phyloP scores from a whole-genome alignment of 192 early-diverging fungal genomes.

The Chytriomyces sp. region DNA sequence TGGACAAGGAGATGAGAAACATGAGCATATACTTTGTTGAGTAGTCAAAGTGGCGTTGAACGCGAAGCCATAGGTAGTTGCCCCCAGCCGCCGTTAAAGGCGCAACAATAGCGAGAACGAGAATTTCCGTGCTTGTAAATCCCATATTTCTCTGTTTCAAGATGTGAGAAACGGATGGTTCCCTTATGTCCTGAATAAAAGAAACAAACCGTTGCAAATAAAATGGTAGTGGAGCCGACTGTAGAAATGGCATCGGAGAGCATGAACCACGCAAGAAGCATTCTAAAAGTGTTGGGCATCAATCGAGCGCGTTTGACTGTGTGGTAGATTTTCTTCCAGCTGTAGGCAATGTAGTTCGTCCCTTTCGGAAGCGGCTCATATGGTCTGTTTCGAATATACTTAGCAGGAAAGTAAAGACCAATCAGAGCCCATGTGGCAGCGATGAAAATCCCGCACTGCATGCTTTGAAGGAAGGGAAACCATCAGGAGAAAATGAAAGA shows the following conservation, averaged over 20 bases:
- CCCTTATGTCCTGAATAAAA: neutral
- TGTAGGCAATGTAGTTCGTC: constrained; percentile 31
- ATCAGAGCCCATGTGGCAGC: constrained; percentile 23
- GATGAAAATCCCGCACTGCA: constrained; percentile 27
- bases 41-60: constrained; percentile 10
- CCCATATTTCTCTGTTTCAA: constrained; percentile 1
- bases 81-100: constrained; percentile 31
- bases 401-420: constrained; percentile 9
- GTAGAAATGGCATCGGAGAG: constrained; percentile 28
- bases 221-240: constrained; percentile 24
- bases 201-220: constrained; percentile 13
- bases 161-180: neutral
- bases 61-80: constrained; percentile 23
- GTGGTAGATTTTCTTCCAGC: constrained; percentile 22
- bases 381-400: constrained; percentile 24
- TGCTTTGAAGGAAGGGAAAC: neutral
- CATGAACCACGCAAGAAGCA: constrained; percentile 35
- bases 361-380: constrained; percentile 30
- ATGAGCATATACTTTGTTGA: constrained; percentile 35
- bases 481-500: too few relatives aligned
- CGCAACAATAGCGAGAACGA: constrained; percentile 29
- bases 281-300: constrained; percentile 31
- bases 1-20: constrained; percentile 1
- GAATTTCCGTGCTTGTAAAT: constrained; percentile 22
- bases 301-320: constrained; percentile 14